These are phyloP conservation scores for Phytophthora citrophthora DNA, from an alignment of 352 stramenopile genomes.

Conservation along the genomic window DNA sequence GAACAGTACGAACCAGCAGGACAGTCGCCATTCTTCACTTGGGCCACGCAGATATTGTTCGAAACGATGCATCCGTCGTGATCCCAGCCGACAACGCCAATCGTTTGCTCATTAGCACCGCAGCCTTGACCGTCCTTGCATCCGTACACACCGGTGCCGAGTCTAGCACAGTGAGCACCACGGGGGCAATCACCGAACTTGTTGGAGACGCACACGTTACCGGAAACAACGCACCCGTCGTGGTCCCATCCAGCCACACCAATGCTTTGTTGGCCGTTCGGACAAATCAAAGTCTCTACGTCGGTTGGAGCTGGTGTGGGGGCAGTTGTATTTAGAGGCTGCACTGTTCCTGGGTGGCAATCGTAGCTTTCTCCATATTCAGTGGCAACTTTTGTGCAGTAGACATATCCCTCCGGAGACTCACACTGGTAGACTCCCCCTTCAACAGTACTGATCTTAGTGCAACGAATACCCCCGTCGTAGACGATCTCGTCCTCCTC, in stretches of 20 bases:
- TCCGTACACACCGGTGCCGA: conserved; percentile 39
- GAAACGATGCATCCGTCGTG: conserved; percentile 29
- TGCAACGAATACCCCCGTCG: conserved; percentile 8
- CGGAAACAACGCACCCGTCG: conserved; percentile 5
- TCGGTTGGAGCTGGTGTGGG: conserved; percentile 6
- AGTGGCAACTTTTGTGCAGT: conserved; percentile 17
- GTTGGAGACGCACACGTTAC: conserved; percentile 2
- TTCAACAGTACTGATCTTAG: conserved; percentile 6
- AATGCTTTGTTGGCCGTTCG: conserved; percentile 2
- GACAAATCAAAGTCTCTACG: background rate
- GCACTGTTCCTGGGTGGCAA: background rate
- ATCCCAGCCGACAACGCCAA: conserved; percentile 32
- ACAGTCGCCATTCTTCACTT: conserved; percentile 28
- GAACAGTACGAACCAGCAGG: conserved; percentile 24
- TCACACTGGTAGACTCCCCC: conserved; percentile 17
- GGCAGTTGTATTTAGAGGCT: background rate
- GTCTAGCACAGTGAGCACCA: conserved; percentile 32
- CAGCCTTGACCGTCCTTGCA: conserved; percentile 27
- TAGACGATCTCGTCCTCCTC: background rate
- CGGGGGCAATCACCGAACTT: conserved; percentile 8
- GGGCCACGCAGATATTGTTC: conserved; percentile 23
- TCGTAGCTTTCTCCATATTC: conserved; percentile 20
- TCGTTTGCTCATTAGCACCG: conserved; percentile 19
- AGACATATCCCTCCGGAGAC: background rate
- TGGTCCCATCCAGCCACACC: conserved; percentile 6